Evolutionary conservation across 2,329 filamentous ascomycete genomes (phyloP).

Genomic region (Fusarium tupiense): DNA sequence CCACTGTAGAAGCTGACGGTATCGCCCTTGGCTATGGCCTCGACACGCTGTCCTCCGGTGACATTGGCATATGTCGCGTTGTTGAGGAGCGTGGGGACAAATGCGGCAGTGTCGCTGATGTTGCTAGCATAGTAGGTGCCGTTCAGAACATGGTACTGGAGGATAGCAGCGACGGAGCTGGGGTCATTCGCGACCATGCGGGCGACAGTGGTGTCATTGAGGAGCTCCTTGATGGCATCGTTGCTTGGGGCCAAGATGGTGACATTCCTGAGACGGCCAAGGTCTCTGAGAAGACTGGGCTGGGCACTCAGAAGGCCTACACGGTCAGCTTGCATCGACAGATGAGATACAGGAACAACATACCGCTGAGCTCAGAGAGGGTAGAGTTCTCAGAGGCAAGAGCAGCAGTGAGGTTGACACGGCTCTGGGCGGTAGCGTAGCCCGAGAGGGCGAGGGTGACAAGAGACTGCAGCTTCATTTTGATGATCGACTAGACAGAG

Average conservation of each 20-base stretch:
- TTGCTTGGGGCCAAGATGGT: slow-evolving; percentile 65
- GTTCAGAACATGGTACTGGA: slow-evolving; percentile 68
- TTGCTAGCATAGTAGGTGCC: slow-evolving; percentile 52
- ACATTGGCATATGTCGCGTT: slow-evolving; percentile 54
- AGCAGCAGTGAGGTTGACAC: slow-evolving; percentile 36
- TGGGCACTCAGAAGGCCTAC: slow-evolving; percentile 38
- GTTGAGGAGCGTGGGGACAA: slow-evolving; percentile 55
- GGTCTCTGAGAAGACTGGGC: slow-evolving; percentile 34
- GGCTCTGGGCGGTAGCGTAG: slow-evolving; percentile 36
- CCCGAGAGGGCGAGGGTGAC: slow-evolving; percentile 32
- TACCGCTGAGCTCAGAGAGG: slow-evolving; percentile 41
- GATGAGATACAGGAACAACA: background rate
- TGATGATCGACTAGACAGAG: slow-evolving; percentile 9
- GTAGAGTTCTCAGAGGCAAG: slow-evolving; percentile 42
- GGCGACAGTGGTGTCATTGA: slow-evolving; percentile 54
- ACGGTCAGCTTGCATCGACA: background rate
- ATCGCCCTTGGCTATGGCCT: slow-evolving; percentile 52
- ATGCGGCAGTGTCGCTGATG: slow-evolving; percentile 44
- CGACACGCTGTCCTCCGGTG: slow-evolving; percentile 56
- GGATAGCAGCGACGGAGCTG: slow-evolving; percentile 54
- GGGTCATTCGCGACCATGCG: slow-evolving; percentile 52
- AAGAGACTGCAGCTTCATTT: slow-evolving; percentile 37
- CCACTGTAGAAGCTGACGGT: slow-evolving; percentile 58
- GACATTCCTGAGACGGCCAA: slow-evolving; percentile 31
- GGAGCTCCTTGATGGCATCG: slow-evolving; percentile 61